These are phyloP conservation scores for Tylopilus subfusipes DNA, from an alignment of 768 basidiomycete species.

Conservation along the genomic window DNA sequence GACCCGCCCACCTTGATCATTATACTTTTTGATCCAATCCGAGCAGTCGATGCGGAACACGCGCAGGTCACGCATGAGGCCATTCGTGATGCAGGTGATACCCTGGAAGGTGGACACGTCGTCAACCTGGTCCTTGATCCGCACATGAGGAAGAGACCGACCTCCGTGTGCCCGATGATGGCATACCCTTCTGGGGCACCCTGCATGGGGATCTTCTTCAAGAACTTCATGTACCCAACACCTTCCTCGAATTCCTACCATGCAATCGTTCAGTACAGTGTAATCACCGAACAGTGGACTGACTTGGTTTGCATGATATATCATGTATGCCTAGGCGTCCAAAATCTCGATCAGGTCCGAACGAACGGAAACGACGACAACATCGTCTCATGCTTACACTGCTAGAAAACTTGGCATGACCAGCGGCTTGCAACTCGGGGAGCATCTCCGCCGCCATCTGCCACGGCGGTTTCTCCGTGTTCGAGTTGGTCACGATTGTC, in stretches of 20 bases:
- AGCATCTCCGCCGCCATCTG: conserved; percentile 2
- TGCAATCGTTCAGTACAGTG: background rate
- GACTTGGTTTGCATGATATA: background rate
- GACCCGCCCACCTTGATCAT: background rate
- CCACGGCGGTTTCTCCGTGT: background rate
- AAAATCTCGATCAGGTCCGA: background rate
- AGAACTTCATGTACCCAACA: background rate
- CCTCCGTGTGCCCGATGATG: background rate
- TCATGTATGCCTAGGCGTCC: background rate
- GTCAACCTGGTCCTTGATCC: background rate
- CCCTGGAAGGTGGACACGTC: background rate
- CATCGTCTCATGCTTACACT: background rate
- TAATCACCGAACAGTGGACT: background rate
- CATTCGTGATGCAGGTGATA: background rate
- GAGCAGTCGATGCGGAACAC: background rate
- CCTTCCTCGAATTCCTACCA: background rate
- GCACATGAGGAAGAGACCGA: background rate
- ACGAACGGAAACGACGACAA: too few relatives aligned
- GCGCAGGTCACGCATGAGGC: background rate
- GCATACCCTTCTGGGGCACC: background rate
- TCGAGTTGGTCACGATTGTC: background rate
- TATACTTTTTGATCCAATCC: background rate
- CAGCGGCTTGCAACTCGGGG: background rate
- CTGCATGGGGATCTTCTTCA: background rate
- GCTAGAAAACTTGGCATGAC: background rate